Evolutionary conservation across 1,284 basidiomycete genomes (phyloP).

Genomic region (Puccinia triticina): DNA sequence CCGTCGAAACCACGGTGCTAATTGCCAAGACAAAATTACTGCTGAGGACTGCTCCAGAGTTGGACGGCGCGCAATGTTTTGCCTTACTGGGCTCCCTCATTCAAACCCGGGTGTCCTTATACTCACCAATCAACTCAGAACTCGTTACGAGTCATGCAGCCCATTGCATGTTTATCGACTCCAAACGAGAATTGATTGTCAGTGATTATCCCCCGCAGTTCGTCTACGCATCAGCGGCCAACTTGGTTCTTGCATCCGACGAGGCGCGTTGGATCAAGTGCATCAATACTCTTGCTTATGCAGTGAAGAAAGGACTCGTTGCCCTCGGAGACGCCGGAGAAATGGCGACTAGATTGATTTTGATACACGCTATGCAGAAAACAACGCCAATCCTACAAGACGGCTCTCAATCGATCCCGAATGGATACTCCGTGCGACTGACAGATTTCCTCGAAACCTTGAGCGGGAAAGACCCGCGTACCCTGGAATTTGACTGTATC

Average conservation of each 20-base stretch:
- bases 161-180: not conserved
- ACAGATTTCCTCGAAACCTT: not conserved
- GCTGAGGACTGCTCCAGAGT: not conserved
- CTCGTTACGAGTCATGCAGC: not conserved
- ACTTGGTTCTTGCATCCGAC: not conserved
- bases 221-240: conserved; percentile 12
- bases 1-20: not conserved
- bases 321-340: not conserved
- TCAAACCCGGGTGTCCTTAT: not conserved
- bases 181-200: not conserved
- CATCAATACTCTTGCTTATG: not conserved
- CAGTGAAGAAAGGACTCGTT: not conserved
- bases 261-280: conserved; percentile 1
- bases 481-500: not conserved
- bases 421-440: conserved; percentile 5
- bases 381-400: not conserved
- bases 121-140: not conserved
- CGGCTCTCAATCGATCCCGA: not conserved
- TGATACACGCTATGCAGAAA: conserved; percentile 2
- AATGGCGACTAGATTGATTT: not conserved
- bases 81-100: not conserved
- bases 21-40: conserved; percentile 1
- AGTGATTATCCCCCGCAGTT: conserved; percentile 25
- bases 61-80: not conserved
- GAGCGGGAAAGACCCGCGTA: not conserved